Evolutionary conservation across 129 eudicot species (phyloP).

Genomic region (Smallanthus sonchifolius): DNA sequence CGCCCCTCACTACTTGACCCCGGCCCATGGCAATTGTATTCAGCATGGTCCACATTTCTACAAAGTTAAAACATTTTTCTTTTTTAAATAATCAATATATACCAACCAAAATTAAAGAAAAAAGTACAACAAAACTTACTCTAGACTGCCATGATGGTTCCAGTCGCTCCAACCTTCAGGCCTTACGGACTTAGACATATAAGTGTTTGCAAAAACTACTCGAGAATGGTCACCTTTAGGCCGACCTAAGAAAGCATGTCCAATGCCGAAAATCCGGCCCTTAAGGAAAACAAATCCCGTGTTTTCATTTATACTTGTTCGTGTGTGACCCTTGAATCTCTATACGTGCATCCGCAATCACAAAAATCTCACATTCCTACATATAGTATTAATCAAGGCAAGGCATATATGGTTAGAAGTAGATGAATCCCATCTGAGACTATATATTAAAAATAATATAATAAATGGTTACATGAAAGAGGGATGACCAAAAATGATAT

Average conservation of each 20-base stretch:
- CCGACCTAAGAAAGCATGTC: conserved; percentile 66
- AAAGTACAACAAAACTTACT: conserved; percentile 47
- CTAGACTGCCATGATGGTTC: conserved; percentile 52
- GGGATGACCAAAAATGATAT: conserved; percentile 73
- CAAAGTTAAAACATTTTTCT: background rate
- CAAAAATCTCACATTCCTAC: conserved; percentile 79
- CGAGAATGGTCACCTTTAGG: conserved; percentile 63
- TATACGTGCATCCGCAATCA: conserved; percentile 42
- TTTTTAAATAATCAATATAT: too few species aligned
- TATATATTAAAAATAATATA: too few species aligned
- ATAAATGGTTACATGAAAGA: conserved; percentile 53
- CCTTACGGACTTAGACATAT: conserved; percentile 52
- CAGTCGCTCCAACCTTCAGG: conserved; percentile 80
- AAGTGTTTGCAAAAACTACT: conserved; percentile 75
- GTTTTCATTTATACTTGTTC: conserved; percentile 38
- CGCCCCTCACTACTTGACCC: conserved; percentile 49
- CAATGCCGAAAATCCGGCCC: conserved; percentile 55
- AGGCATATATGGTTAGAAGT: too few species aligned
- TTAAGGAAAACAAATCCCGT: conserved; percentile 66
- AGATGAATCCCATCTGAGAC: too few species aligned
- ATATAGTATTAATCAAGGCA: too few species aligned
- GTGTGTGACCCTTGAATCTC: conserved; percentile 60
- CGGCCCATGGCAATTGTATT: conserved; percentile 68
- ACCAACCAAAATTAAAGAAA: too few species aligned
- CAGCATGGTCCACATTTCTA: conserved; percentile 70